Evolutionary conservation across 495 filamentous ascomycete genomes (phyloP).

Genomic region (Lindgomyces ingoldianus): DNA sequence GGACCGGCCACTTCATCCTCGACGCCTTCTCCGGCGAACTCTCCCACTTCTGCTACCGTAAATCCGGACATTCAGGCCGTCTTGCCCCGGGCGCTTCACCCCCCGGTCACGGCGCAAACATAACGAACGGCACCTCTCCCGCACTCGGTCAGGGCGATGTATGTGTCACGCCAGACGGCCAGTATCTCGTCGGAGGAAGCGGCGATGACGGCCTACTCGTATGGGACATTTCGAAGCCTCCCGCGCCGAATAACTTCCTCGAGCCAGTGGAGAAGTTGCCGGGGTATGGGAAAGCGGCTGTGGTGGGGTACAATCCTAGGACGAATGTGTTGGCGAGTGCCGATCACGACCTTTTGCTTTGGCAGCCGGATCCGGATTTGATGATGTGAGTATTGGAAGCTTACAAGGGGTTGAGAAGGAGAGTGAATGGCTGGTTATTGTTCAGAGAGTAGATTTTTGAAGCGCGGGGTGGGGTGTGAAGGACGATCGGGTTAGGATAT

Average conservation of each 20-base stretch:
- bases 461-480: not conserved
- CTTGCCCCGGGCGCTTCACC: slow-evolving; percentile 51
- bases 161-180: slow-evolving; percentile 84
- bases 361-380: slow-evolving; percentile 75
- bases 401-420: not conserved
- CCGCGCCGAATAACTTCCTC: slow-evolving; percentile 59
- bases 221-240: slow-evolving; percentile 68
- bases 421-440: not conserved
- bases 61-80: slow-evolving; percentile 49
- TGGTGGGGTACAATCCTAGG: slow-evolving; percentile 85
- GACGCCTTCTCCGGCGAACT: slow-evolving; percentile 84
- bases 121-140: slow-evolving; percentile 37
- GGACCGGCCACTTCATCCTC: slow-evolving; percentile 78
- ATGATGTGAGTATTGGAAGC: slow-evolving; percentile 25
- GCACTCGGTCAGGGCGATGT: slow-evolving; percentile 69
- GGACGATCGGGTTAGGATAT: not conserved
- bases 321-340: slow-evolving; percentile 87
- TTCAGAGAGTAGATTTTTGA: not conserved
- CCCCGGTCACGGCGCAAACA: slow-evolving; percentile 43
- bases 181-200: slow-evolving; percentile 77
- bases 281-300: slow-evolving; percentile 64
- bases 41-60: slow-evolving; percentile 60
- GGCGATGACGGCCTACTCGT: slow-evolving; percentile 67
- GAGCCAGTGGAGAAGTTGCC: slow-evolving; percentile 66
- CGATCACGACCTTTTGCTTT: slow-evolving; percentile 85